phyloP scores from a whole-genome alignment of 495 filamentous ascomycete species.

The Annulohypoxylon bovei region DNA sequence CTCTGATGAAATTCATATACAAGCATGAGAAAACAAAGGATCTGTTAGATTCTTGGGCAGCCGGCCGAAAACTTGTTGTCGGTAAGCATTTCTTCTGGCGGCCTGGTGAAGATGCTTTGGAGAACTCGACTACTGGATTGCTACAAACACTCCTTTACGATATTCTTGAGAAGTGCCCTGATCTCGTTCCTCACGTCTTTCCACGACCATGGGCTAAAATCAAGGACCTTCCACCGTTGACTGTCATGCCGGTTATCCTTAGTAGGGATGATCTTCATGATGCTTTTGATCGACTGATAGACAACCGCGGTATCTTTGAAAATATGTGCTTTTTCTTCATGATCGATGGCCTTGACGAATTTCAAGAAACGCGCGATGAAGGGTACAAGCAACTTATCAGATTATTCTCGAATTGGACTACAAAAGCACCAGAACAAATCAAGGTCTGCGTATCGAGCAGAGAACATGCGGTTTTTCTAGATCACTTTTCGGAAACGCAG shows the following conservation, averaged over 20 bases:
- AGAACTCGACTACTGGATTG: not conserved
- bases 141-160: not conserved
- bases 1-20: constrained; percentile 5
- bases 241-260: not conserved
- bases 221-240: not conserved
- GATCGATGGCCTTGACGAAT: constrained; percentile 5
- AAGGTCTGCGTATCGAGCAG: constrained; percentile 3
- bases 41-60: not conserved
- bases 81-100: constrained; percentile 6
- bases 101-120: not conserved
- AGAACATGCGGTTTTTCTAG: constrained; percentile 1
- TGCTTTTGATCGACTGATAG: not conserved
- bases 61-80: not conserved
- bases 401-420: not conserved
- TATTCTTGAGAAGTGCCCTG: not conserved
- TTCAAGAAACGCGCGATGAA: not conserved
- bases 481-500: not conserved
- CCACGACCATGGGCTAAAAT: not conserved
- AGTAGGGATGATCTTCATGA: not conserved
- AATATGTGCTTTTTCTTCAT: not conserved
- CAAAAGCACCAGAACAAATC: not conserved
- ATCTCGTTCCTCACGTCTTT: constrained; percentile 1
- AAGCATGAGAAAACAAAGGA: not conserved
- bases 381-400: constrained; percentile 2
- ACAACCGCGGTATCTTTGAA: not conserved